A percentile compares a stretch with the other conserved stretches of the same genome.
These are phyloP conservation scores for Ophiostoma pallidulum DNA, from an alignment of 2,329 filamentous ascomycete species.

Conservation along the genomic window DNA sequence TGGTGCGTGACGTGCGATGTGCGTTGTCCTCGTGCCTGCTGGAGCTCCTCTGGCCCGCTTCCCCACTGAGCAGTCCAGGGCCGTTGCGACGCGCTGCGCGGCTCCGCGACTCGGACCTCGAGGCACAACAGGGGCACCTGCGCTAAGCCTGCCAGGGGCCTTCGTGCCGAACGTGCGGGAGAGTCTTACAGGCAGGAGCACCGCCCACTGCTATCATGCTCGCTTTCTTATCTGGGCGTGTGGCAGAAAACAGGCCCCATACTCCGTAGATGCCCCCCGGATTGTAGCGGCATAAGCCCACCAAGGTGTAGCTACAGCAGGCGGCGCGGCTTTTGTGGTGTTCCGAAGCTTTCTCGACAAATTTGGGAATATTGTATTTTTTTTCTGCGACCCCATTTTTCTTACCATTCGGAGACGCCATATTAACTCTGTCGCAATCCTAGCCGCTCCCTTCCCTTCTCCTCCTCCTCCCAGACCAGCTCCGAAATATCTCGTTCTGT, in stretches of 20 bases:
- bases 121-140: neutral
- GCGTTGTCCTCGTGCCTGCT: neutral
- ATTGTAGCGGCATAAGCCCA: too few species aligned
- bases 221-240: too few species aligned
- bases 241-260: neutral
- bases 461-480: neutral
- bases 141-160: neutral
- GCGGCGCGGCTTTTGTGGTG: slow-evolving; percentile 4
- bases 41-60: slow-evolving; percentile 9
- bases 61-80: slow-evolving; percentile 7
- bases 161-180: too few species aligned
- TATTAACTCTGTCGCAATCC: slow-evolving; percentile 4
- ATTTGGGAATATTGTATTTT: slow-evolving; percentile 4
- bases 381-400: neutral
- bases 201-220: too few species aligned
- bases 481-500: neutral
- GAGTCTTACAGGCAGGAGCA: too few species aligned
- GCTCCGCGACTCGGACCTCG: slow-evolving; percentile 4
- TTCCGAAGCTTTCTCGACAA: slow-evolving; percentile 1
- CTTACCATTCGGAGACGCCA: neutral
- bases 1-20: neutral
- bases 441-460: neutral
- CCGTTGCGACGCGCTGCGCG: neutral
- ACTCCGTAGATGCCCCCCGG: too few species aligned
- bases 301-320: neutral